Evolutionary conservation across 2,329 filamentous ascomycete species (phyloP), one percentile per base, ranked within the genome.

Genomic region (Diplodia mutila): DNA sequence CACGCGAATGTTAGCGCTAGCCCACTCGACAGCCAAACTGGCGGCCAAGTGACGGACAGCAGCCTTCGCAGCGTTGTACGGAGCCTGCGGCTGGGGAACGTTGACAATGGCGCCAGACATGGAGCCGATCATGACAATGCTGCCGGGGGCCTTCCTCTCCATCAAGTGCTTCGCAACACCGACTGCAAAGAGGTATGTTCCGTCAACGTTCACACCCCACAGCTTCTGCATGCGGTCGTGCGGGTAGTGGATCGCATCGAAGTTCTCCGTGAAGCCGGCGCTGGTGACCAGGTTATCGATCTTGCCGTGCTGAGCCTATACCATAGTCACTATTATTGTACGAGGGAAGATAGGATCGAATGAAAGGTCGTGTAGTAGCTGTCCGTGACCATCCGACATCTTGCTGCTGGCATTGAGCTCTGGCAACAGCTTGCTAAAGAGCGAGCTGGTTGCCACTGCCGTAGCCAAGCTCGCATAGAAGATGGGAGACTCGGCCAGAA

Each of bases 241-340:
- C 0, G 94, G 94, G 81, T 98, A 98, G 72, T 90, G 89, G 74
- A 94, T 91, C 55, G 94, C 94, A 74, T 96, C 91, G 76, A 93
- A 96, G 83, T 97, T 97, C 83, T 97, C 94, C 16, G 92, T 95
- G 82, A 98, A 97, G 54, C 94, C 94, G 61, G 94, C 94, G n/a
- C 93, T 96, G 29, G 94, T 97, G 74, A 98, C 94, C 29, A 98
- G 86, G 80, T 92, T 90, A 81, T 97, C 93, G 73, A 97, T 93
- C 79, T 91, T 90, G 80, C 90, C 90, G 77, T 97, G 94, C 68
- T 86, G 81, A 59, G 83, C 49, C 66, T 67, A 27, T 63, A 57
- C 25, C 52, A 48, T 21, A 32, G 51, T 65, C 64, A 66, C 16
- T 39, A 49, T 49, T 57, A 49, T 32, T 37, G 18, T 16, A 18